Percentiles rank a stretch among this genome's conserved stretches.
Conservation (phyloP, 2,329 filamentous ascomycete genomes). For the Phyllosticta citrichinensis region DNA sequence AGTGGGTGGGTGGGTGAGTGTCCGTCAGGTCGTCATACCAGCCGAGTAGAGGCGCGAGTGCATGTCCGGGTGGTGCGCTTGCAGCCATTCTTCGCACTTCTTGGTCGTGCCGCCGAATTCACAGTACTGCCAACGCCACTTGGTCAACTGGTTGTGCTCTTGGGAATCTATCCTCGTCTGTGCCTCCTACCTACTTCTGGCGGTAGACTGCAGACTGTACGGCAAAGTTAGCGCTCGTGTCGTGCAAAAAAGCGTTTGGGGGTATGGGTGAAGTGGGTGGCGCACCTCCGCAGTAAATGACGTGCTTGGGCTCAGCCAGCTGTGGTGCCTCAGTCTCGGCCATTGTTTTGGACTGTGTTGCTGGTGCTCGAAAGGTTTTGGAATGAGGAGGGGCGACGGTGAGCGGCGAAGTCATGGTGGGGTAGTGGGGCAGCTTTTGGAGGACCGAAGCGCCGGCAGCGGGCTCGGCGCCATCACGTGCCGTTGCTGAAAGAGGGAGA, state of each 20-base stretch:
- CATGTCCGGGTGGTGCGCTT: constrained; percentile 60
- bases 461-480: not conserved
- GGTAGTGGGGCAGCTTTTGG: not conserved
- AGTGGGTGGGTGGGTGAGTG: not conserved
- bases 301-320: constrained; percentile 36
- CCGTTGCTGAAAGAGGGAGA: not conserved
- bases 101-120: constrained; percentile 94
- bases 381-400: not conserved
- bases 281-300: constrained; percentile 54
- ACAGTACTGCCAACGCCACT: constrained; percentile 63
- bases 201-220: constrained; percentile 52
- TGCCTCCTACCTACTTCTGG: constrained; percentile 50
- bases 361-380: not conserved
- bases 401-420: not conserved
- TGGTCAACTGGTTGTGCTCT: not conserved
- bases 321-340: constrained; percentile 15
- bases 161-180: not conserved
- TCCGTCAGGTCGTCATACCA: constrained; percentile 49
- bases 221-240: not conserved
- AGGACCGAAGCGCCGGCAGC: not conserved
- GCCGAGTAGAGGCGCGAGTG: constrained; percentile 77
- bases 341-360: constrained; percentile 3
- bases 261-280: constrained; percentile 4
- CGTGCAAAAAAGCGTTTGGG: not conserved
- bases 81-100: constrained; percentile 95